These are phyloP conservation scores for Hibiscus tridactylites DNA, from an alignment of 345 rosid species.

Conservation along the genomic window DNA sequence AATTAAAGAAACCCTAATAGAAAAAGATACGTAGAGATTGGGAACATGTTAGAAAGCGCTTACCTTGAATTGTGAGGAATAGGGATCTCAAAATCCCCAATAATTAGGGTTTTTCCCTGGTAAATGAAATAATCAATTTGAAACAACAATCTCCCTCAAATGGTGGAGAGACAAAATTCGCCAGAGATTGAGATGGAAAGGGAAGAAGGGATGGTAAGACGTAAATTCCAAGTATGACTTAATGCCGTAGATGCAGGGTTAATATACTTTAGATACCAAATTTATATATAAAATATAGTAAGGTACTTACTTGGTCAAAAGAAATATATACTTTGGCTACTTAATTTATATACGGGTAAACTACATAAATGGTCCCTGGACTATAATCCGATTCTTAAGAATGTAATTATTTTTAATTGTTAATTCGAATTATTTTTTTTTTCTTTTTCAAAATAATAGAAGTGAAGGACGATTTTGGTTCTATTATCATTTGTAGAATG, in stretches of 20 bases:
- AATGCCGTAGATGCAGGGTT: neutral
- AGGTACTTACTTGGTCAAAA: too few relatives aligned
- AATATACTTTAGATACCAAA: too few relatives aligned
- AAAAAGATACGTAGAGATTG: neutral
- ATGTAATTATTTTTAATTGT: too few relatives aligned
- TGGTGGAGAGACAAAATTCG: neutral
- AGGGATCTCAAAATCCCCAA: neutral
- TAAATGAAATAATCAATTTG: neutral
- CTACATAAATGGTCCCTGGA: too few relatives aligned
- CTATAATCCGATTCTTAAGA: too few relatives aligned
- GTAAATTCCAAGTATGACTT: neutral
- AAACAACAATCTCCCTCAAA: neutral
- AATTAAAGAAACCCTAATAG: neutral
- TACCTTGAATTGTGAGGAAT: constrained; percentile 7
- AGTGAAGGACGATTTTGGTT: too few relatives aligned
- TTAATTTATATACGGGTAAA: too few relatives aligned
- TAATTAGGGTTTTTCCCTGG: neutral
- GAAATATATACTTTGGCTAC: too few relatives aligned
- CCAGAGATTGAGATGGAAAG: neutral
- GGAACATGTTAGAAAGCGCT: neutral
- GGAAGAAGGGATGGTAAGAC: neutral
- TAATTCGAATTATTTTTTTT: too few relatives aligned
- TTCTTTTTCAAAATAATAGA: too few relatives aligned
- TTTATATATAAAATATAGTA: too few relatives aligned
- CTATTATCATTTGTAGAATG: too few relatives aligned